Base-by-base conservation (phyloP, 2,329 filamentous ascomycete species). In the Microascus cirrosus region DNA sequence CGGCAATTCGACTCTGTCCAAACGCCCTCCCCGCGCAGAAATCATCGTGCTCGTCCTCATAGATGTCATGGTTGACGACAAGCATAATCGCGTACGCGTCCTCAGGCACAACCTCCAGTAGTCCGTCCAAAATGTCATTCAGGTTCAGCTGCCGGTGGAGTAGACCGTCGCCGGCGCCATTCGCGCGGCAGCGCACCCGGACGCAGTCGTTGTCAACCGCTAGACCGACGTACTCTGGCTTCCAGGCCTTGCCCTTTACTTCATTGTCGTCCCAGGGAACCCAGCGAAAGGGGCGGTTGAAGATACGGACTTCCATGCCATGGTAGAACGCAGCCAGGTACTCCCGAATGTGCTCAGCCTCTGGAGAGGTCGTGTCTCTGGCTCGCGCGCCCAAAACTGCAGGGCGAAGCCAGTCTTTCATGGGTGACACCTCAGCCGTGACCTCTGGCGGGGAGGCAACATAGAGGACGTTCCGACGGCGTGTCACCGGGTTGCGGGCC, bases 11-110 rank as follows among this genome's bases (percentile, higher is more conserved):
- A 59, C 79, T 83, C 0, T 77, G 81, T 0, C 85, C 85, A 65
- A 84, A 89, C 0, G 85, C 84, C 32, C 84, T 70, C 0, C 85
- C 85, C 60, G 84, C 86, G 57, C 79, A 82, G 63, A 87, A 89
- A 22, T 83, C 78, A 60, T 88, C 85, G 0, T 86, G 80, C 0
- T 85, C 81, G 55, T 77, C 77, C 62, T 87, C 83, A 63, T 83
- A 87, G 15, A 87, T 68, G 64, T 88, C 85, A n/a, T 85, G 78
- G 36, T 83, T 70, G 0, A 80, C 69, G 0, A 87, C 64, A 39
- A 88, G 65, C 0, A 84, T 63, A 1, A 86, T 65, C 0, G 83
- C 74, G 59, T 84, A 83, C 0, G 83, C 84, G 62, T 87, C 79
- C 0, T 63, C 55, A 0, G 83, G 83, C 0, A 87, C 67, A 18